Base-by-base conservation (phyloP, 2,329 filamentous ascomycete genomes). In the Penicillium capsulatum region DNA sequence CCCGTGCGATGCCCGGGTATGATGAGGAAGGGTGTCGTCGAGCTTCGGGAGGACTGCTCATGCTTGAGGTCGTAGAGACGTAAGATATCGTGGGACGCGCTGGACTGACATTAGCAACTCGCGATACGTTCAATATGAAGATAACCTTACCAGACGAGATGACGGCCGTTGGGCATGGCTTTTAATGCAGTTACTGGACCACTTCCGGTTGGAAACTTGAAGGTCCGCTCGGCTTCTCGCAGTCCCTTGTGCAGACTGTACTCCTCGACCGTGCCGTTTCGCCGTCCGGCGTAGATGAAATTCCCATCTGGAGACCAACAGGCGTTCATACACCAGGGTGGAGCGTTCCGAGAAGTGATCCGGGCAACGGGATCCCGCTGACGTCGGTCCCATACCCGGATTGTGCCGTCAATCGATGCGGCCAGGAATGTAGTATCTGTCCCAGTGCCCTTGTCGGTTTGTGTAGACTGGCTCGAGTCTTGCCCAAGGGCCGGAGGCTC, bases 261-360 rank as follows among this genome's bases (percentile, higher is more conserved):
- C 65, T 98, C 92, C 53, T 98, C 92, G 0, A 98, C 92, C 0
- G 88, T 94, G 36, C 88, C 79, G 64, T 97, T 97, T 42, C 92
- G 77, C 17, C 92, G 76, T 0, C 92, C 92, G 0, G 86, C 90
- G 66, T 95, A 98, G 55, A 98, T 90, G 65, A 80, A 88, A 66
- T 97, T 97, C 10, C 92, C 92, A 61, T 96, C 86, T 0, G 89
- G 89, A 38, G 85, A 91, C 92, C 92, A 98, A 69, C 89, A 95
- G 1, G 89, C 88, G 51, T 87, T 90, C 81, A 95, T 96, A 65
- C 91, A 97, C 91, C 91, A 98, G 0, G 91, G 92, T 1, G 92
- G 91, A 1, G 88, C 86, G 8, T 80, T 78, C 8, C 81, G 74
- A 13, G 85, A 86, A 1, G 75, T 73, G 40, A 97, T 91, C 17